phyloP scores from a whole-genome alignment of 2,329 filamentous ascomycete genomes.

The Microcyclospora pomicola region DNA sequence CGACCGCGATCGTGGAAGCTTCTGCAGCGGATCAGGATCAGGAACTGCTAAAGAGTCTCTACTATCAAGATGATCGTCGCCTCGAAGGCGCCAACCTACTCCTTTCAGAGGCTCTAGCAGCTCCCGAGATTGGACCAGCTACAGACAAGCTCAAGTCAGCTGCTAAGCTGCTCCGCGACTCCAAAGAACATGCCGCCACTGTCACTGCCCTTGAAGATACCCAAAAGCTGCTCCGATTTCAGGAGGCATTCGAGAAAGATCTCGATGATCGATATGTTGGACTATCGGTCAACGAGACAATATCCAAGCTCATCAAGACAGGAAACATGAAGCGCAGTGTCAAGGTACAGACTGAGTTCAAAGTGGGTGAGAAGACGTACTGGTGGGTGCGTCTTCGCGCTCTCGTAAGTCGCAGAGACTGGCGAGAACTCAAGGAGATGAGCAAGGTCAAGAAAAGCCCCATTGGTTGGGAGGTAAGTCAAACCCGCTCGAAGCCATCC shows the following conservation, averaged over 20 bases:
- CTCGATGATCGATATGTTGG: constrained; percentile 56
- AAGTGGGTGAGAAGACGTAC: constrained; percentile 75
- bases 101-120: constrained; percentile 65
- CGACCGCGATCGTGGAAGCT: constrained; percentile 79
- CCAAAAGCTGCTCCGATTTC: constrained; percentile 63
- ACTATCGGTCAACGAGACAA: constrained; percentile 77
- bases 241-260: constrained; percentile 77
- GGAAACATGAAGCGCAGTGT: constrained; percentile 74
- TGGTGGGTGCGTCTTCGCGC: constrained; percentile 82
- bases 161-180: constrained; percentile 67
- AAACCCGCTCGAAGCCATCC: background rate
- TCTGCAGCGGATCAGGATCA: constrained; percentile 67
- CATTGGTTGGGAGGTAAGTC: constrained; percentile 84
- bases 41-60: constrained; percentile 80
- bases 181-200: constrained; percentile 64
- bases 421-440: constrained; percentile 82
- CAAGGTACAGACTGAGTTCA: constrained; percentile 85
- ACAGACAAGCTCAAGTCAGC: constrained; percentile 82
- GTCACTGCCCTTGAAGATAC: constrained; percentile 67
- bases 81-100: constrained; percentile 81
- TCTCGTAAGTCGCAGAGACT: constrained; percentile 78
- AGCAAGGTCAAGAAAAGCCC: constrained; percentile 66
- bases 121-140: constrained; percentile 54
- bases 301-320: constrained; percentile 72
- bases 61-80: constrained; percentile 90